phyloP scores from a whole-genome alignment of 768 basidiomycete species.

The Mycena crocata region DNA sequence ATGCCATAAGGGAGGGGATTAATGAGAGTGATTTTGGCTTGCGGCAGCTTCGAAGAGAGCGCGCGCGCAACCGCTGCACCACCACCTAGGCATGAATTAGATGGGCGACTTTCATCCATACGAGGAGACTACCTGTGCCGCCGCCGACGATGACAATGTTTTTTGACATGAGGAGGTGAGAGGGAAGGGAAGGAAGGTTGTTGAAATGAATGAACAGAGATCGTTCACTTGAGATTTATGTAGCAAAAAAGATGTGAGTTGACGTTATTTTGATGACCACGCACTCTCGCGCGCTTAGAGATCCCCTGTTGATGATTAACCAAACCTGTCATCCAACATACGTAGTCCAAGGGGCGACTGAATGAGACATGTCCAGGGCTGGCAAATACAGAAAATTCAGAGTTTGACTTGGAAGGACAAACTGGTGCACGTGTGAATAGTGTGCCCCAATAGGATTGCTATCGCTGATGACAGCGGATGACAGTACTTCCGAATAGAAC shows the following conservation, averaged over 20 bases:
- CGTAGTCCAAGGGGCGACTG: too few relatives aligned
- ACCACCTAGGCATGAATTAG: not conserved
- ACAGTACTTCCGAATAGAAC: too few relatives aligned
- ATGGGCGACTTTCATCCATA: not conserved
- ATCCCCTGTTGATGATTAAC: too few relatives aligned
- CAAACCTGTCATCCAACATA: too few relatives aligned
- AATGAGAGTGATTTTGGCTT: constrained; percentile 38
- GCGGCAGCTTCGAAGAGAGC: constrained; percentile 15
- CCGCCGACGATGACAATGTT: constrained; percentile 21
- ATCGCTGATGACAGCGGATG: too few relatives aligned
- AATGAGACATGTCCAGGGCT: too few relatives aligned
- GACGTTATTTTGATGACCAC: not conserved
- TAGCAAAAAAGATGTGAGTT: too few relatives aligned
- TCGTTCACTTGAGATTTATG: not conserved
- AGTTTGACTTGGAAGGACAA: too few relatives aligned
- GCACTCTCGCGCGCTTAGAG: not conserved
- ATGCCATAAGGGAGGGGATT: constrained; percentile 52
- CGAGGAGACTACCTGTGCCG: not conserved
- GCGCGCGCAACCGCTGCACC: constrained; percentile 9
- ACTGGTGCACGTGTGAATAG: too few relatives aligned
- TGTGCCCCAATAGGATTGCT: too few relatives aligned
- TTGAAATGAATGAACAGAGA: not conserved
- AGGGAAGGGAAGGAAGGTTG: not conserved
- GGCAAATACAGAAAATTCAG: too few relatives aligned
- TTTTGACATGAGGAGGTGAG: constrained; percentile 2